Conservation (phyloP, 2,329 filamentous ascomycete genomes). For the Aspergillus novofumigatus region DNA sequence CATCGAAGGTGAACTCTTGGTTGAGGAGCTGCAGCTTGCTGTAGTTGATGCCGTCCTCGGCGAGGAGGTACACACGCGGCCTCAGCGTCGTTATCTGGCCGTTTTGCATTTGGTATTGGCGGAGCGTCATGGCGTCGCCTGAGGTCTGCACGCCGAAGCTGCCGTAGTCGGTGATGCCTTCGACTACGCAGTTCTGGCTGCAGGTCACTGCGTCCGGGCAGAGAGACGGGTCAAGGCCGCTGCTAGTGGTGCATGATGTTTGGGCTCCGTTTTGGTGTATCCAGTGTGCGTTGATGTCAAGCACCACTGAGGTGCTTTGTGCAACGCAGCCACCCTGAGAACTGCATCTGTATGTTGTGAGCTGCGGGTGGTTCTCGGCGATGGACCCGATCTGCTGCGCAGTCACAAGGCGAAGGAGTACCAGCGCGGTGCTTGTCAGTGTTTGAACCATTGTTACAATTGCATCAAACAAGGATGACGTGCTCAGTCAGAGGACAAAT, state of each 20-base stretch:
- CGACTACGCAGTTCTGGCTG: slow-evolving; percentile 52
- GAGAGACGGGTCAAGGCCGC: slow-evolving; percentile 43
- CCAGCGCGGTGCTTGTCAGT: slow-evolving; percentile 7
- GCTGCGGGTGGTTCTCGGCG: slow-evolving; percentile 48
- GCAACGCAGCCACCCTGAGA: slow-evolving; percentile 46
- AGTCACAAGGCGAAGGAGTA: slow-evolving; percentile 41
- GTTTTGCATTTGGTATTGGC: slow-evolving; percentile 37
- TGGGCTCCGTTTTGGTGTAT: slow-evolving; percentile 41
- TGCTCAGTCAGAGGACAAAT: neutral
- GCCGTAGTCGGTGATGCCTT: slow-evolving; percentile 50
- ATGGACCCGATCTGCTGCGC: slow-evolving; percentile 51
- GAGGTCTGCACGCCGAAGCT: slow-evolving; percentile 49
- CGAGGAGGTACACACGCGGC: slow-evolving; percentile 56
- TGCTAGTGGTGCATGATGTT: slow-evolving; percentile 50
- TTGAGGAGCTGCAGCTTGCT: slow-evolving; percentile 59
- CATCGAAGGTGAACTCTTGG: slow-evolving; percentile 66
- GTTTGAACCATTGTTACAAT: slow-evolving; percentile 13
- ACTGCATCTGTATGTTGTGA: slow-evolving; percentile 51
- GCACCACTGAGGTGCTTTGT: slow-evolving; percentile 47
- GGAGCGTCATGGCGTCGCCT: slow-evolving; percentile 45
- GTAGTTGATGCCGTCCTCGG: slow-evolving; percentile 57
- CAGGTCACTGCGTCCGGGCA: slow-evolving; percentile 48
- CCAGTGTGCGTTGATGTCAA: slow-evolving; percentile 54
- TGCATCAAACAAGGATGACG: neutral
- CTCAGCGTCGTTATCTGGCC: slow-evolving; percentile 31